phyloP scores from a whole-genome alignment of 176 grass and related monocot genomes.

The Lolium multiflorum region DNA sequence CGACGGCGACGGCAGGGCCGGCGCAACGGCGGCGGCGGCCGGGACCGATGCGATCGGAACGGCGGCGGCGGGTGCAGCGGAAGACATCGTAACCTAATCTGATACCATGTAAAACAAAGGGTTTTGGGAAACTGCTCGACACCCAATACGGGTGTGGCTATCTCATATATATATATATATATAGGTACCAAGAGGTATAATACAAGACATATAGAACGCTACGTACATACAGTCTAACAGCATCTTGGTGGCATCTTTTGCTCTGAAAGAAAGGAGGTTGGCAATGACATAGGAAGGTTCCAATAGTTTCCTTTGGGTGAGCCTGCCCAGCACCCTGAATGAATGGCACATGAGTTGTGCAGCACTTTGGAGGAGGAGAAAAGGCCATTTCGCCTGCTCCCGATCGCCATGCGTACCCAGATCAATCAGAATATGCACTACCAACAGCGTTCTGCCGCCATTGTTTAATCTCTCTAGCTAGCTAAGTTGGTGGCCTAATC shows the following conservation, averaged over 20 bases:
- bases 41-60: no score
- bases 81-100: no score
- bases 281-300: constrained; percentile 39
- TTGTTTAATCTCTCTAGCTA: background rate
- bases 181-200: no score
- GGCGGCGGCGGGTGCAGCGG: no score
- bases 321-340: background rate
- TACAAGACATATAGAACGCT: no score
- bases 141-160: no score
- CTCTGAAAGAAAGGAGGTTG: background rate
- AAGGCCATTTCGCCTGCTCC: background rate
- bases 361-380: background rate
- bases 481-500: constrained; percentile 7
- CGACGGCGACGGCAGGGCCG: no score
- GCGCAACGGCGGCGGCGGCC: no score
- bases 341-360: constrained; percentile 39
- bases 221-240: no score
- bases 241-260: constrained; percentile 13
- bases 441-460: background rate
- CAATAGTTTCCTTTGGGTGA: background rate
- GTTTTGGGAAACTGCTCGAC: no score
- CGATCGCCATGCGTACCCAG: background rate
- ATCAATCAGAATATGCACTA: background rate
- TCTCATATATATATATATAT: no score
- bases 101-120: no score